Evolutionary conservation across 441 rosid species (phyloP).

Genomic region (Populus trichocarpa): DNA sequence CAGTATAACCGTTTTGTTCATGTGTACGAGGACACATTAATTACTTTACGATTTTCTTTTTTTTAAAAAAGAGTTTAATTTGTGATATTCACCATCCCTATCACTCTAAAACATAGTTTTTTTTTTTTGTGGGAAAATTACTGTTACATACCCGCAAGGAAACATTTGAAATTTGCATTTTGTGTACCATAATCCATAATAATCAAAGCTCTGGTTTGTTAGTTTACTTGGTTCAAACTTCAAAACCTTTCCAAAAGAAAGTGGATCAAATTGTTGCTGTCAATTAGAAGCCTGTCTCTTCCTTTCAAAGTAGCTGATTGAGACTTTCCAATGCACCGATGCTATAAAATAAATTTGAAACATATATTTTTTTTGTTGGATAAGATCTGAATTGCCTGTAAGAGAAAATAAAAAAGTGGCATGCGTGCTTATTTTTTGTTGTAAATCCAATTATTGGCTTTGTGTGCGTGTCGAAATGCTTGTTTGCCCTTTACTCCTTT

Average conservation of each 20-base stretch:
- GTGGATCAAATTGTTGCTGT: not conserved
- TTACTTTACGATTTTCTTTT: no score
- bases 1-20: no score
- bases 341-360: not conserved
- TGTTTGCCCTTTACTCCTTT: constrained; percentile 2
- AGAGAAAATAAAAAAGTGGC: not conserved
- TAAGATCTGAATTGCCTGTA: not conserved
- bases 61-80: no score
- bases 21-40: no score
- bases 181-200: not conserved
- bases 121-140: no score
- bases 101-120: no score
- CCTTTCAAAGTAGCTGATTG: not conserved
- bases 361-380: not conserved
- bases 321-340: not conserved
- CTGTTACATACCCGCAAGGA: no score
- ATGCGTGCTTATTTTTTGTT: not conserved
- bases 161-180: not conserved
- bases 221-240: not conserved
- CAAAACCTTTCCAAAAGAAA: not conserved
- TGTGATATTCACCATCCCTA: no score
- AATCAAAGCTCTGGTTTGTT: no score
- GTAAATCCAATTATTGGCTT: not conserved
- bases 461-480: not conserved
- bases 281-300: not conserved